phyloP scores from a whole-genome alignment of 768 basidiomycete species.

The Pulveroboletus sp. region DNA sequence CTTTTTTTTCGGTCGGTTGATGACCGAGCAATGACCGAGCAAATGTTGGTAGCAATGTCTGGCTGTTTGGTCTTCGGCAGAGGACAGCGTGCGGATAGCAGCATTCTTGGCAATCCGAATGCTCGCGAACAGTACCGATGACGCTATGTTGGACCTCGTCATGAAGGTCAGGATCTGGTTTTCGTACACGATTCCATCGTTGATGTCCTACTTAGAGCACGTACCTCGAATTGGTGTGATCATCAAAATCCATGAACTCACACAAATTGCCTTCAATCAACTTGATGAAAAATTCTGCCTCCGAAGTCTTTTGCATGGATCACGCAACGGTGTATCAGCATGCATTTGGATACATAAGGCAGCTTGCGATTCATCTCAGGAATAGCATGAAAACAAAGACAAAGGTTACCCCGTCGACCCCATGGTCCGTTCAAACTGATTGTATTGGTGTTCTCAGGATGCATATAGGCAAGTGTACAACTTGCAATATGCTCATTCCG shows the following conservation, averaged over 20 bases:
- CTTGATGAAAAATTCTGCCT: conserved; percentile 96
- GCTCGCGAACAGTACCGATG: conserved; percentile 74
- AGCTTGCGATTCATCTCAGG: conserved; percentile 88
- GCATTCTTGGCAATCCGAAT: conserved; percentile 82
- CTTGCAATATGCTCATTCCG: conserved; percentile 95
- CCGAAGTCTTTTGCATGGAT: conserved; percentile 82
- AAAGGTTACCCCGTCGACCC: conserved; percentile 49
- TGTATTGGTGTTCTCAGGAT: conserved; percentile 47
- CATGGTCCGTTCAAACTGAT: conserved; percentile 7
- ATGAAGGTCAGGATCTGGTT: conserved; percentile 58
- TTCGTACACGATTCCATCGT: not conserved
- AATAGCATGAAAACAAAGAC: conserved; percentile 87
- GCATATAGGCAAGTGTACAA: conserved; percentile 95
- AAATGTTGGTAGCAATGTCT: conserved; percentile 60
- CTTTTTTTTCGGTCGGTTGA: not conserved
- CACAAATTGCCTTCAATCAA: conserved; percentile 90
- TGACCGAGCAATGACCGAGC: not conserved
- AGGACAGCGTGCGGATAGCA: conserved; percentile 79
- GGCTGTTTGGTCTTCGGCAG: conserved; percentile 76
- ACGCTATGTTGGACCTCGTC: conserved; percentile 76
- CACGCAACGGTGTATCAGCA: conserved; percentile 82
- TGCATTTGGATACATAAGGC: conserved; percentile 93
- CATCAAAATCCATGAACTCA: conserved; percentile 77
- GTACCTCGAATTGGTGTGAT: conserved; percentile 84
- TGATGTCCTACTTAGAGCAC: conserved; percentile 51